These are phyloP conservation scores for Allium sativum DNA, from an alignment of 106 monocot species.

Conservation along the genomic window DNA sequence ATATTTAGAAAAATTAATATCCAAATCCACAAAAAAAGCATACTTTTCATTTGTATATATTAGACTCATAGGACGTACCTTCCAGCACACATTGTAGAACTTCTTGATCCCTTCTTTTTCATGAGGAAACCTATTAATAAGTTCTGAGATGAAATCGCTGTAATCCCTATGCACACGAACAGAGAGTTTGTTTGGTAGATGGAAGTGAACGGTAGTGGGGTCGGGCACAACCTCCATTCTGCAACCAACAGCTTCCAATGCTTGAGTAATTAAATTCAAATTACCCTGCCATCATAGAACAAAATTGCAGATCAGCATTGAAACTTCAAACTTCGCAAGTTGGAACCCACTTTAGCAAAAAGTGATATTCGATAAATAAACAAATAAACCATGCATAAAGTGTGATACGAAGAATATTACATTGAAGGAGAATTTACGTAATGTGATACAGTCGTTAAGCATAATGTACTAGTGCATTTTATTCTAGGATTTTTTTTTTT, in stretches of 20 bases:
- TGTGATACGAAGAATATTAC: too few relatives aligned
- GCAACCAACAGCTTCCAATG: slow-evolving; percentile 69
- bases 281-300: slow-evolving; percentile 52
- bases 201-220: slow-evolving; percentile 90
- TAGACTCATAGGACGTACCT: slow-evolving; percentile 55
- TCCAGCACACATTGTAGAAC: slow-evolving; percentile 92
- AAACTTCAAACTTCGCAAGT: background rate
- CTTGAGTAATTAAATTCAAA: slow-evolving; percentile 86
- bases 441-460: too few relatives aligned
- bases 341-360: background rate
- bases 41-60: too few relatives aligned
- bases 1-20: background rate
- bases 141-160: slow-evolving; percentile 45
- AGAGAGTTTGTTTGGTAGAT: slow-evolving; percentile 66
- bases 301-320: background rate
- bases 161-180: slow-evolving; percentile 79
- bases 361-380: background rate
- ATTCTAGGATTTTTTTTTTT: too few relatives aligned
- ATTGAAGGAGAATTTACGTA: too few relatives aligned
- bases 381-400: background rate
- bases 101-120: slow-evolving; percentile 74
- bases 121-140: slow-evolving; percentile 71
- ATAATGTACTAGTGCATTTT: too few relatives aligned
- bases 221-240: slow-evolving; percentile 83
- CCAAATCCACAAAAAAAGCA: too few relatives aligned